Evolutionary conservation across 2,329 filamentous ascomycete species (phyloP).

Genomic region (Elsinoe perseae): DNA sequence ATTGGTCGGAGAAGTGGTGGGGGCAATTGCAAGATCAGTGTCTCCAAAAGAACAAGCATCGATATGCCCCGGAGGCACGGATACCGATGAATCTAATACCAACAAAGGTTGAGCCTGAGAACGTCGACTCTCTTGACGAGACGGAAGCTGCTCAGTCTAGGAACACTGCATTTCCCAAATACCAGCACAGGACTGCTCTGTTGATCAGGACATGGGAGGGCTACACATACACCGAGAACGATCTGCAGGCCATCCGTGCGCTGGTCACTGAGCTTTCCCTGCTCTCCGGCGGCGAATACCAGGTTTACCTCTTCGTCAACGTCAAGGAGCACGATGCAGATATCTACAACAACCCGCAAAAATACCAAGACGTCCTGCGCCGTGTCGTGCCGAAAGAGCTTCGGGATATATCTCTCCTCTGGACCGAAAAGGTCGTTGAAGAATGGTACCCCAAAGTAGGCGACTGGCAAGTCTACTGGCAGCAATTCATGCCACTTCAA

Average conservation of each 20-base stretch:
- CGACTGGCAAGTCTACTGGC: slow-evolving; percentile 44
- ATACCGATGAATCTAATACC: slow-evolving; percentile 22
- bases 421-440: slow-evolving; percentile 53
- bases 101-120: slow-evolving; percentile 22
- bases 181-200: slow-evolving; percentile 39
- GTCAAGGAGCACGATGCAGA: slow-evolving; percentile 47
- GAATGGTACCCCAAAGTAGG: slow-evolving; percentile 43
- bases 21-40: slow-evolving; percentile 61
- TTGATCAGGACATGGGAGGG: slow-evolving; percentile 42
- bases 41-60: slow-evolving; percentile 55
- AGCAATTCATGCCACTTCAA: slow-evolving; percentile 65
- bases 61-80: slow-evolving; percentile 44
- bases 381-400: slow-evolving; percentile 63
- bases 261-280: slow-evolving; percentile 41
- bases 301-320: slow-evolving; percentile 42
- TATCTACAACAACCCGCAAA: slow-evolving; percentile 52
- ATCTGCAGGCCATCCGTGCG: slow-evolving; percentile 39
- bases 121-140: slow-evolving; percentile 14
- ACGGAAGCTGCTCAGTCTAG: slow-evolving; percentile 7
- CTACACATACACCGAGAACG: slow-evolving; percentile 41
- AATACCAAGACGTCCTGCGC: slow-evolving; percentile 53
- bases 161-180: slow-evolving; percentile 23
- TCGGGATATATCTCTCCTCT: slow-evolving; percentile 61
- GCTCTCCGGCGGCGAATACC: slow-evolving; percentile 41
- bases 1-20: slow-evolving; percentile 64